These are phyloP conservation scores for Triticum aestivum DNA, from an alignment of 176 grass and related monocot species.

Conservation along the genomic window IWGSC_CS_RefSeq_v2.1 NC_057808.1:527868013-527868512, in stretches of 20 bases:
- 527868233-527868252: neutral
- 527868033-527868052: neutral
- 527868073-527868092: conserved; percentile 3
- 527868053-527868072: neutral
- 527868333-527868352: conserved; percentile 76
- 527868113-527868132: conserved; percentile 61
- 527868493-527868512: conserved; percentile 81
- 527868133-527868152: conserved; percentile 70
- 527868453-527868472: conserved; percentile 58
- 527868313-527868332: conserved; percentile 74
- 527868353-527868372: conserved; percentile 74
- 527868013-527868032: neutral
- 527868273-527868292: conserved; percentile 76
- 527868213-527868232: neutral
- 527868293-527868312: conserved; percentile 69
- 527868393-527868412: neutral
- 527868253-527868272: conserved; percentile 17
- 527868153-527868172: conserved; percentile 70
- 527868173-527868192: conserved; percentile 5
- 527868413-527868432: neutral
- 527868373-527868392: conserved; percentile 36
- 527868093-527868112: conserved; percentile 70
- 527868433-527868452: neutral
- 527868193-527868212: neutral
- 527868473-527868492: conserved; percentile 73